Evolutionary conservation across 2,329 filamentous ascomycete species (phyloP).

Genomic region (Coniosporium tulheliwenetii): DNA sequence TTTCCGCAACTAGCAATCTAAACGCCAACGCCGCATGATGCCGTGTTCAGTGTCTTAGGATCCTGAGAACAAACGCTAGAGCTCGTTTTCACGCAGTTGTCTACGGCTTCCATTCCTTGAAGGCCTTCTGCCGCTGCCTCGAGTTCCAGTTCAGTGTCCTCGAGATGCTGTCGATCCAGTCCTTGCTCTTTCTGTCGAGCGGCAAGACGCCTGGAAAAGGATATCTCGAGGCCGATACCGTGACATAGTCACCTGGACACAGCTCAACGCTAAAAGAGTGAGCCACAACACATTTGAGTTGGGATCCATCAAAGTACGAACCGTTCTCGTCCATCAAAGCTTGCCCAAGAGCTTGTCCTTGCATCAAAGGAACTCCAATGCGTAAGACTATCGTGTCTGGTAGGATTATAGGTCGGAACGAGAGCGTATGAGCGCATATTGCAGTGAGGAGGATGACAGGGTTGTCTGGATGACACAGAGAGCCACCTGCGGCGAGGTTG

Average conservation of each 20-base stretch:
- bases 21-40: too few species aligned
- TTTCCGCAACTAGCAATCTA: too few species aligned
- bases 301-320: constrained; percentile 11
- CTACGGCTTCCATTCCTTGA: constrained; percentile 20
- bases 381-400: constrained; percentile 91
- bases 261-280: constrained; percentile 41
- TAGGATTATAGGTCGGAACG: constrained; percentile 89
- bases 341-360: constrained; percentile 84
- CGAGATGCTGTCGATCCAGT: constrained; percentile 71
- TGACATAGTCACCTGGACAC: constrained; percentile 66
- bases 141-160: constrained; percentile 72
- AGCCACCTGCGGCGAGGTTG: constrained; percentile 89
- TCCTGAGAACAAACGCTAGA: too few species aligned
- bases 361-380: constrained; percentile 87
- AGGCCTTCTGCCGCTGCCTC: constrained; percentile 57
- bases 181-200: constrained; percentile 52
- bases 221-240: constrained; percentile 64
- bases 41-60: too few species aligned
- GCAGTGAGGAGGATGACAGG: constrained; percentile 89
- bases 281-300: background rate
- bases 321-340: constrained; percentile 86
- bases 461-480: constrained; percentile 88
- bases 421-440: constrained; percentile 88
- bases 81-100: too few species aligned
- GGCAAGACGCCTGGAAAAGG: constrained; percentile 67